These are phyloP conservation scores for Exophiala viscosa DNA, from an alignment of 2,329 filamentous ascomycete genomes.

Conservation along the genomic window DNA sequence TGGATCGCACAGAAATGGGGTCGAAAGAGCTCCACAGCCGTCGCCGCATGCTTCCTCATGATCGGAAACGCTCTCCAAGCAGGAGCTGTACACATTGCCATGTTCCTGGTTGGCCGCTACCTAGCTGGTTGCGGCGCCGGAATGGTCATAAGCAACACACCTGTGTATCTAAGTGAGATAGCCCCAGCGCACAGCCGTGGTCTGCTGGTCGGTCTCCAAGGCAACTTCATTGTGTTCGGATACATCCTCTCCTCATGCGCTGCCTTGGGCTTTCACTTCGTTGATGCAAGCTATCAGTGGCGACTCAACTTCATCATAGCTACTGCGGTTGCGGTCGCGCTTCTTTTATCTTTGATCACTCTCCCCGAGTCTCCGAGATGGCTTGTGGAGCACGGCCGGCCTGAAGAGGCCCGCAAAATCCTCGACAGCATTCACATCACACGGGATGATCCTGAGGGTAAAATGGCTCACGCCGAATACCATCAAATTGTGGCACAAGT, in stretches of 20 bases:
- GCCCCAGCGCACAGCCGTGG: constrained; percentile 48
- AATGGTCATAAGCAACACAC: constrained; percentile 19
- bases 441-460: constrained; percentile 24
- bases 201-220: constrained; percentile 40
- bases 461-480: constrained; percentile 30
- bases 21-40: constrained; percentile 22
- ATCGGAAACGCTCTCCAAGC: constrained; percentile 23
- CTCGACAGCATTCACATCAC: constrained; percentile 29
- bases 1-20: constrained; percentile 27
- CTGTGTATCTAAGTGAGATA: constrained; percentile 52
- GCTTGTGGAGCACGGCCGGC: constrained; percentile 25
- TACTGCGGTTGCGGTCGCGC: constrained; percentile 1
- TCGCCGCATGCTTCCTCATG: constrained; percentile 21
- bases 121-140: constrained; percentile 20
- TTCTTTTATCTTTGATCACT: constrained; percentile 5
- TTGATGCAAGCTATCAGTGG: constrained; percentile 29
- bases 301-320: constrained; percentile 16
- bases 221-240: constrained; percentile 29
- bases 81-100: constrained; percentile 19
- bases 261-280: constrained; percentile 28
- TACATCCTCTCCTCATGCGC: constrained; percentile 29
- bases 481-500: constrained; percentile 32
- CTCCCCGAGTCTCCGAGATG: constrained; percentile 31
- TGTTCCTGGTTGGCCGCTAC: constrained; percentile 19
- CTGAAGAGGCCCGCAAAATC: constrained; percentile 25